Base-by-base conservation (phyloP, 2,329 filamentous ascomycete species). In the Fusarium sp. region DNA sequence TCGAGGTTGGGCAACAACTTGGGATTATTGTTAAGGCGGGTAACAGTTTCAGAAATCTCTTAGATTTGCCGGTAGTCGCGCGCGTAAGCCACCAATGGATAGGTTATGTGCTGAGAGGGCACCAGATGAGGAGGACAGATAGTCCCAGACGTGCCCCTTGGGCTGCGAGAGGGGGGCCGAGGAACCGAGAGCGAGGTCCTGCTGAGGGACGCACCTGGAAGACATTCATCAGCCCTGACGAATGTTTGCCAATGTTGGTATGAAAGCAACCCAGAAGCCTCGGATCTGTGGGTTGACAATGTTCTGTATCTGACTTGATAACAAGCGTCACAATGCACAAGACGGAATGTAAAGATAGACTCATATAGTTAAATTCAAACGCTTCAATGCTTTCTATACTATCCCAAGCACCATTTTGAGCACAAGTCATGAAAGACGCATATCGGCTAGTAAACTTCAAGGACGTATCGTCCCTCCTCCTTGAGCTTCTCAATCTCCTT, bases 401-500 rank as follows among this genome's bases (percentile, higher is more conserved):
- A 74, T 52, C 67, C 67, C 64, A 46, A 61, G 30, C 71, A 67
- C 68, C 59, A 71, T 72, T 73, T 77, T 78, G 47, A 67, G 38
- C 65, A 62, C 57, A 40, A 71, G 66, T 66, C 66, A 57, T 61
- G 25, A 53, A 52, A 61, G 46, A 68, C 37, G 54, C 37, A 53
- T 42, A 42, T 28, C 37, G 42, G 53, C 72, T 94, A 98, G 84
- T 98, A 98, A 63, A 98, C 96, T 86, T 99, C 96, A 62, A 99
- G 88, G 59, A 99, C 96, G 85, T 98, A 99, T 81, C 96, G 89
- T 71, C 93, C 90, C 78, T 94, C 92, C 82, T 99, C 96, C 92
- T 99, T 99, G 78, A 99, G 86, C 85, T 93, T 92, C 87, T 99
- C 97, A 86, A 99, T 98, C 88, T 97, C 95, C 88, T 95, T 95